A percentile compares a stretch with the other conserved stretches of the same genome.
Evolutionary conservation across 768 basidiomycete species (phyloP).

Genomic region (Xerocomus brunneocitrinus): DNA sequence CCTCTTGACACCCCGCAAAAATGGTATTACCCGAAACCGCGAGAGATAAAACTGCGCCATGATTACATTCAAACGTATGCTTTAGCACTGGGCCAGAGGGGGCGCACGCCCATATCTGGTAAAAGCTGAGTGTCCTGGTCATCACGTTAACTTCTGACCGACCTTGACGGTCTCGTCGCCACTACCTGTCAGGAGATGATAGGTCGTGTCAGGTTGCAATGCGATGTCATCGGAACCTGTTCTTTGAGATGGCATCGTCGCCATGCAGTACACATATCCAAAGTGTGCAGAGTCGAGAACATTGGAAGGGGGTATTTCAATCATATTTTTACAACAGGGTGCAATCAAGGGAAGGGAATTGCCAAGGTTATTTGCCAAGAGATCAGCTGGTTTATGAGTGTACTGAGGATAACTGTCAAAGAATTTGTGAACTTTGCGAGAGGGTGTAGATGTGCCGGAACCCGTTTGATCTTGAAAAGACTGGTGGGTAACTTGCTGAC

Average conservation of each 20-base stretch:
- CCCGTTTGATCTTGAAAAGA: slow-evolving; percentile 6
- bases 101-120: slow-evolving; percentile 65
- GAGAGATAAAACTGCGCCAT: slow-evolving; percentile 82
- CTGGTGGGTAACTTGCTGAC: slow-evolving; percentile 1
- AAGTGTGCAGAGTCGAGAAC: slow-evolving; percentile 88
- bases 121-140: not conserved
- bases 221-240: slow-evolving; percentile 34
- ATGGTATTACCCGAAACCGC: slow-evolving; percentile 72
- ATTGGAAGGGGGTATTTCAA: slow-evolving; percentile 61
- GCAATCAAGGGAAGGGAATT: slow-evolving; percentile 32
- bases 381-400: slow-evolving; percentile 62
- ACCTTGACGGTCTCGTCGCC: slow-evolving; percentile 92
- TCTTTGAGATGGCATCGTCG: slow-evolving; percentile 39
- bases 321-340: slow-evolving; percentile 18
- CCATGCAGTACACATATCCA: slow-evolving; percentile 90
- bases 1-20: slow-evolving; percentile 93
- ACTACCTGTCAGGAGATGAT: slow-evolving; percentile 74
- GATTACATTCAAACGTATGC: slow-evolving; percentile 66
- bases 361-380: slow-evolving; percentile 55
- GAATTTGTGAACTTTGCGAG: slow-evolving; percentile 74
- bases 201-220: slow-evolving; percentile 20
- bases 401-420: slow-evolving; percentile 86
- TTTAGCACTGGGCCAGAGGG: slow-evolving; percentile 41
- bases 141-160: slow-evolving; percentile 1
- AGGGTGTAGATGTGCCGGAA: slow-evolving; percentile 34